Base-by-base conservation (phyloP, 1,284 basidiomycete genomes). In the Pyrrhoderma noxium region DNA sequence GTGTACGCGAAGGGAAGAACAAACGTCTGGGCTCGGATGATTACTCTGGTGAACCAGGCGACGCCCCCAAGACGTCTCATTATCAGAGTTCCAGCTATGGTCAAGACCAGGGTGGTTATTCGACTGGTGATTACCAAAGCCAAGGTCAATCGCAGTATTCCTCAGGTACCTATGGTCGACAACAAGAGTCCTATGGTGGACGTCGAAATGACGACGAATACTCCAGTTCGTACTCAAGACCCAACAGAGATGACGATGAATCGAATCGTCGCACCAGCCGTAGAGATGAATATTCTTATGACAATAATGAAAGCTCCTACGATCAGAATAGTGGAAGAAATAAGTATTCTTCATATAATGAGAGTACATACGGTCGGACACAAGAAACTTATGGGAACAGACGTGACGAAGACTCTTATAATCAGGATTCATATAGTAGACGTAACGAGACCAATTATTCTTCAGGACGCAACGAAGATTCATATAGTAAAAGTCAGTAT, bases 1-100 rank as follows among this genome's bases (percentile, higher is more conserved):
- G 67, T 44, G 70, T 75, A 16, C 63, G 67, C 34, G 61, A 59
- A 1, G 65, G 68, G 11, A 66, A 62, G 59, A 72, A 72, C 58
- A 71, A 71, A 56, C 63, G 69, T 7, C 46, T 65, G 35, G 69
- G 67, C 18, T 59, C 65, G 2, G 65, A 68, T 23, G 65, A 68
- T 46, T 62, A 65, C 40, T 60, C 64, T 43, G 50, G 58, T 2
- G 53, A 54, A 8, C 39, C 38, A 23, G 43, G 45, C 8, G 47
- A 25, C 14, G 37, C 38, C 13, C 49, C 52, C 36, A 27, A 21
- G 27, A 21, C n/a, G 19, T 48, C 38, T 11, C 31, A 21, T 18
- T 19, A 21, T 22, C 45, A 46, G 23, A 50, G 23, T 14, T 45
- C 34, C 25, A 14, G 38, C 14, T 41, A 39, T 19, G 41, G 34